Evolutionary conservation across 2,329 filamentous ascomycete genomes (phyloP).

Genomic region (Alternaria rosae): DNA sequence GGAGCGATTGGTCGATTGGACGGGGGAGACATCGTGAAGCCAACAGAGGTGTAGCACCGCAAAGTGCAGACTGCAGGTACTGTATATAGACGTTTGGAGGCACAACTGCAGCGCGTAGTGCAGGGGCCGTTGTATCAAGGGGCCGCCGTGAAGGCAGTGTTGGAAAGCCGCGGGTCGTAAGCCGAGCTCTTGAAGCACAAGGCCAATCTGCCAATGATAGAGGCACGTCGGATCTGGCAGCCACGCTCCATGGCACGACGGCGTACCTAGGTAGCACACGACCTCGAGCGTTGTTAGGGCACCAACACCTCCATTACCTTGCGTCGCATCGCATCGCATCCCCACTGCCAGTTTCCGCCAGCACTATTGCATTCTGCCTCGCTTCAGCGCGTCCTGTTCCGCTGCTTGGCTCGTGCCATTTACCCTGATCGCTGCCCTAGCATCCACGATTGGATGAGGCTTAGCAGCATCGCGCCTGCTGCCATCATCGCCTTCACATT

Average conservation of each 20-base stretch:
- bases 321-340: background rate
- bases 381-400: slow-evolving; percentile 10
- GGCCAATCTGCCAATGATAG: slow-evolving; percentile 8
- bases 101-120: slow-evolving; percentile 5
- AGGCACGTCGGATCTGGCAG: background rate
- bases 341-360: background rate
- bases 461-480: slow-evolving; percentile 15
- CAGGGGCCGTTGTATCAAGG: slow-evolving; percentile 12
- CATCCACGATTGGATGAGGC: slow-evolving; percentile 13
- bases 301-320: background rate
- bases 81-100: slow-evolving; percentile 8
- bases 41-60: background rate
- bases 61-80: background rate
- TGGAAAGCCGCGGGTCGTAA: slow-evolving; percentile 1
- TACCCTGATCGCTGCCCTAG: slow-evolving; percentile 17
- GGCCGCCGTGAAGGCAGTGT: background rate
- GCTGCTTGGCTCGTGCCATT: slow-evolving; percentile 12
- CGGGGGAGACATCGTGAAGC: background rate
- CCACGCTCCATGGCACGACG: background rate
- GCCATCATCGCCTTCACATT: background rate
- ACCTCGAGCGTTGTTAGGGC: slow-evolving; percentile 1
- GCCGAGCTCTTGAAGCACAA: slow-evolving; percentile 6
- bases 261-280: background rate
- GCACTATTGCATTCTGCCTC: slow-evolving; percentile 1
- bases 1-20: background rate